A percentile compares a stretch with the other conserved stretches of the same genome.
Evolutionary conservation across 2,329 filamentous ascomycete species (phyloP).

Genomic region (Phyllosticta citribraziliensis): DNA sequence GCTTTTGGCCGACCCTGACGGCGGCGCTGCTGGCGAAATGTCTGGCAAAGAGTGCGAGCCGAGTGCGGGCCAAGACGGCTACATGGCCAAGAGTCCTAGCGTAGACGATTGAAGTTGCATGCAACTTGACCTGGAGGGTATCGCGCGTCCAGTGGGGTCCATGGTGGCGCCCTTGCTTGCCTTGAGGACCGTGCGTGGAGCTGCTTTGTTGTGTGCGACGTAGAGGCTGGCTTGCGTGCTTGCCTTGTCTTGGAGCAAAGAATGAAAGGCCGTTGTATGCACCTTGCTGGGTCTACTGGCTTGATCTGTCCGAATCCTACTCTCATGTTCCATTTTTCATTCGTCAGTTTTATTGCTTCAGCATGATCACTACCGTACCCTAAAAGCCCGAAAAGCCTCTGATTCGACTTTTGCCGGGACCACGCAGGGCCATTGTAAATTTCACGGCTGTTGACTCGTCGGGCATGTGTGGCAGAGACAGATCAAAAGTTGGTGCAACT

Average conservation of each 20-base stretch:
- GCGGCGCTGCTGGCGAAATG: background rate
- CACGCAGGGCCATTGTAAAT: background rate
- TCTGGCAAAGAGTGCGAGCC: background rate
- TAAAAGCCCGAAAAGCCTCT: too few relatives aligned
- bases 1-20: background rate
- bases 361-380: too few relatives aligned
- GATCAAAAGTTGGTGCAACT: too few relatives aligned
- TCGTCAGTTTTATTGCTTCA: too few relatives aligned
- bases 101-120: constrained; percentile 9
- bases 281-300: too few relatives aligned
- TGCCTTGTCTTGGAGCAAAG: background rate
- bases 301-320: too few relatives aligned
- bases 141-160: background rate
- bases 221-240: background rate
- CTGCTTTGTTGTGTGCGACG: background rate
- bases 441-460: background rate
- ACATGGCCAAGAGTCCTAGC: constrained; percentile 6
- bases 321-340: too few relatives aligned
- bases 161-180: background rate
- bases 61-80: constrained; percentile 3
- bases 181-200: background rate
- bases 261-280: background rate
- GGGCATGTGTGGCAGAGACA: background rate
- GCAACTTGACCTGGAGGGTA: background rate
- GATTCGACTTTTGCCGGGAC: too few relatives aligned